Percentiles rank a stretch among this genome's conserved stretches.
These are phyloP conservation scores for Jimgerdemannia lactiflua DNA, from an alignment of 192 early-diverging fungal genomes.

Conservation along the genomic window DNA sequence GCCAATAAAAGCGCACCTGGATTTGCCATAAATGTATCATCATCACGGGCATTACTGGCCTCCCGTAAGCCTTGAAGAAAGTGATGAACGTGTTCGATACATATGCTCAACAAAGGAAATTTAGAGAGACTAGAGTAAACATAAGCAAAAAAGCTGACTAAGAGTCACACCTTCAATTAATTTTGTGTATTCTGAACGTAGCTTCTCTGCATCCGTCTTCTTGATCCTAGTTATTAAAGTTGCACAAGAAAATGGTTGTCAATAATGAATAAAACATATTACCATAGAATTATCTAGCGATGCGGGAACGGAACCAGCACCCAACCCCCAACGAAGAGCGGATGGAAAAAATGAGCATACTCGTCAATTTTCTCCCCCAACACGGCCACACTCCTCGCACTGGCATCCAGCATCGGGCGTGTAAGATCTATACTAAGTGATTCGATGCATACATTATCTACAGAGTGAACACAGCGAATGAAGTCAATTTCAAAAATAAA, in stretches of 20 bases:
- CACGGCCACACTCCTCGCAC: constrained; percentile 73
- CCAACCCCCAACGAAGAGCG: too few species aligned
- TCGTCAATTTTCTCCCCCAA: constrained; percentile 72
- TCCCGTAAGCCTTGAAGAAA: constrained; percentile 60
- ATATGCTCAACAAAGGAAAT: neutral
- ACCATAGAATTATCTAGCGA: too few species aligned
- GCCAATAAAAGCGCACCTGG: constrained; percentile 47
- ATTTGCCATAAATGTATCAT: constrained; percentile 89
- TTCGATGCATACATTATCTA: constrained; percentile 99
- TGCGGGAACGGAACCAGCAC: too few species aligned
- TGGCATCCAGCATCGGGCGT: constrained; percentile 85
- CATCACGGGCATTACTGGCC: constrained; percentile 69
- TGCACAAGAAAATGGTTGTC: neutral
- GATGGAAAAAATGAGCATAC: too few species aligned
- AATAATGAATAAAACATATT: too few species aligned
- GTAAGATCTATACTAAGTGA: constrained; percentile 94
- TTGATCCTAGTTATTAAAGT: constrained; percentile 64
- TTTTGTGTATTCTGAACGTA: constrained; percentile 86
- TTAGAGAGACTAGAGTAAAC: too few species aligned
- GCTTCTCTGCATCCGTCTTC: constrained; percentile 79
- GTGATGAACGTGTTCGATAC: neutral
- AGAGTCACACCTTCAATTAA: constrained; percentile 80
- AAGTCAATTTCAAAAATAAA: constrained; percentile 1
- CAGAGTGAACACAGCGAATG: too few species aligned
- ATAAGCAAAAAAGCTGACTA: too few species aligned